A percentile compares a stretch with the other conserved stretches of the same genome.
Conservation (phyloP, 306 rosid genomes). For the Begonia peltatifolia region DNA sequence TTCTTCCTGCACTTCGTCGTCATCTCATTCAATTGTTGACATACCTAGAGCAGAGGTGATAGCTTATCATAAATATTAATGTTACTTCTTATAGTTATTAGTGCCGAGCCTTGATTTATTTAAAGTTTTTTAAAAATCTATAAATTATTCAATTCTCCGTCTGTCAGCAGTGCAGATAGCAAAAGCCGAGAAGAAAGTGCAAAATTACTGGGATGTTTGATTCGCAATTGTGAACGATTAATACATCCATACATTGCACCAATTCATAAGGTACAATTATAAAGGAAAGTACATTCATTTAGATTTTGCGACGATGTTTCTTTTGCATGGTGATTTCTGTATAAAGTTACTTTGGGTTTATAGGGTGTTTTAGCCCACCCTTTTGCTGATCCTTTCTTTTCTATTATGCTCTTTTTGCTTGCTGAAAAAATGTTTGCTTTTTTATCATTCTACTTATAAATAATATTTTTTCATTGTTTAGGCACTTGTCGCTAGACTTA, state of each 20-base stretch:
- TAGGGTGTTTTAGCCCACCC: neutral
- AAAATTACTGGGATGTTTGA: conserved; percentile 85
- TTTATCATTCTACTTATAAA: conserved; percentile 10
- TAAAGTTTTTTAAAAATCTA: too few relatives aligned
- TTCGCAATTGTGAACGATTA: conserved; percentile 88
- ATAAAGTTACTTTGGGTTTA: too few relatives aligned
- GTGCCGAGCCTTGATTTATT: neutral
- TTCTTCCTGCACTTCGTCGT: conserved; percentile 98
- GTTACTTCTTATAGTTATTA: neutral
- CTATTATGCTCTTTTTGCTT: conserved; percentile 1
- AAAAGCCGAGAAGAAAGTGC: conserved; percentile 99
- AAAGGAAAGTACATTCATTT: neutral
- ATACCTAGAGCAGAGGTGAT: conserved; percentile 81
- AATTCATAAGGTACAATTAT: conserved; percentile 61
- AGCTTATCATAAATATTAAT: neutral
- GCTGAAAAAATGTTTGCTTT: conserved; percentile 1
- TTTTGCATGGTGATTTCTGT: neutral
- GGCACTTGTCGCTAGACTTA: conserved; percentile 91
- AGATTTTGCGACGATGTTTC: conserved; percentile 2
- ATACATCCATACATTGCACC: conserved; percentile 95
- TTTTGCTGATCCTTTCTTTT: neutral
- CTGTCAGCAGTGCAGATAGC: conserved; percentile 89
- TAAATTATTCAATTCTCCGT: conserved; percentile 21
- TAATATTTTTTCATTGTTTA: conserved; percentile 20
- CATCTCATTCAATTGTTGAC: conserved; percentile 92